Evolutionary conservation across 495 filamentous ascomycete species (phyloP), one percentile per base, ranked within the genome.

Genomic region (Echria macrotheca): DNA sequence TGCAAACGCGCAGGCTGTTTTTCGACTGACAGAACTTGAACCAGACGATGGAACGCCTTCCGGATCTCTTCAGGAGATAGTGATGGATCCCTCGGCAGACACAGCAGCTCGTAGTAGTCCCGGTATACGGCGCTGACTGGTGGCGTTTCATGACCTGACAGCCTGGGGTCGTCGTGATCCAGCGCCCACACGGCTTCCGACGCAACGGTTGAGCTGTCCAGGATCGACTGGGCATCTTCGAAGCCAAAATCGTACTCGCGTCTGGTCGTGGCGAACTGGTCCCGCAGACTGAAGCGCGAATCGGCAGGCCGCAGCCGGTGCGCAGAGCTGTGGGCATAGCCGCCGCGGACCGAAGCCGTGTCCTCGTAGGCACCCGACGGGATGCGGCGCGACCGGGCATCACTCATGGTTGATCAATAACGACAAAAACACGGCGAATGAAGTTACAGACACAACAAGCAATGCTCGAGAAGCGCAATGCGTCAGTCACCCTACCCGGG

Each of bases 1-100:
- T 63, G 72, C 25, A 72, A 59, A 25, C 74, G 63, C 14, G 69
- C 44, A 1, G 79, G 75, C 46, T 81, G 78, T 46, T 75, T 78
- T 52, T 83, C 80, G 9, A 79, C 76, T 46, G 81, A 76, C 41
- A 83, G 79, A 35, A 71, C 71, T n/a, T 77, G 71, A 18, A 72
- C 72, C 22, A 82, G 66, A 10, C 67, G 69, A 26, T 68, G 69
- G 50, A 78, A 80, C 9, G 77, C 74, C 15, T 66, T 69, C 24
- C 73, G 72, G 48, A 83, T 75, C 21, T 78, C 68, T 18, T 69
- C 54, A 4, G 73, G 64, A 23, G 73, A 71, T 3, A 79, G 69
- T 0, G 70, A 58, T 7, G 74, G 69, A 0, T 68, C 55, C 35
- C 63, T 65, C 4, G 71, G 58, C 21, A 80, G 66, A 12, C 74